A percentile compares a stretch with the other conserved stretches of the same genome.
Evolutionary conservation across 345 rosid genomes (phyloP).

Genomic region (Leavenworthia alabamica): DNA sequence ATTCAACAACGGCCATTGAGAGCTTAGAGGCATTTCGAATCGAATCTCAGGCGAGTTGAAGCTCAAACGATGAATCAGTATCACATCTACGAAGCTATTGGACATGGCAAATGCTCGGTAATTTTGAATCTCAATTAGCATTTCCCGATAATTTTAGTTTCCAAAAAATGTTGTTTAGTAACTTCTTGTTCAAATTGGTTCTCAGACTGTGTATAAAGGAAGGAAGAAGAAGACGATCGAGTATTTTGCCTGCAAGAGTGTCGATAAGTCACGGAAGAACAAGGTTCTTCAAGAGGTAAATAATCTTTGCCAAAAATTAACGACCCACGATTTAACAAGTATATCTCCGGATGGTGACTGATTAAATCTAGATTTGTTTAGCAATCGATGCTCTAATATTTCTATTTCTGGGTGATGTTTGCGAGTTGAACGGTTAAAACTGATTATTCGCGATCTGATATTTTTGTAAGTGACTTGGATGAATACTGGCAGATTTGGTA

Average conservation of each 20-base stretch:
- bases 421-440: not conserved
- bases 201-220: conserved; percentile 86
- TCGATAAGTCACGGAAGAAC: conserved; percentile 80
- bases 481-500: not conserved
- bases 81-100: conserved; percentile 94
- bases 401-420: conserved; percentile 19
- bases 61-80: conserved; percentile 61
- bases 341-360: not conserved
- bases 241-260: conserved; percentile 92
- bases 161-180: not conserved
- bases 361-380: conserved; percentile 1
- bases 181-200: not conserved
- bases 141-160: not conserved
- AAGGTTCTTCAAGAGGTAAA: conserved; percentile 96
- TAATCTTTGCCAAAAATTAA: conserved; percentile 23
- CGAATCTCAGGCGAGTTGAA: conserved; percentile 23
- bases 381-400: conserved; percentile 4
- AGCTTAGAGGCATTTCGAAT: conserved; percentile 6
- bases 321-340: not conserved
- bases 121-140: not conserved
- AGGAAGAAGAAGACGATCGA: conserved; percentile 97
- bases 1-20: conserved; percentile 10
- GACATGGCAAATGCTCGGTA: conserved; percentile 98
- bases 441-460: not conserved
- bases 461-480: not conserved